Evolutionary conservation across 495 filamentous ascomycete genomes (phyloP).

Genomic region (Cercophora samala): DNA sequence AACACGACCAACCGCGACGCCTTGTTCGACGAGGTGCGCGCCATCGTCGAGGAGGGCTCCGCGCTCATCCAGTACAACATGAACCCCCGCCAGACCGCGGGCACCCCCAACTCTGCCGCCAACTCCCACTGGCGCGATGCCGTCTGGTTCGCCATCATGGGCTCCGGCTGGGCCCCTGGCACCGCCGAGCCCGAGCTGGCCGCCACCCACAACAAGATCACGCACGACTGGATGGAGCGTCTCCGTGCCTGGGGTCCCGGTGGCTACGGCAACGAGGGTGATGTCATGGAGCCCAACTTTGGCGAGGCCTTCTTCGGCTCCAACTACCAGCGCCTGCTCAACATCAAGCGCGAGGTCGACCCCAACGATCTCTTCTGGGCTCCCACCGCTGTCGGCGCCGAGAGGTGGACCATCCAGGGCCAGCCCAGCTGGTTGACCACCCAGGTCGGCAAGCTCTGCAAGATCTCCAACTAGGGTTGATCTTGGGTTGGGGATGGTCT

Average conservation of each 20-base stretch:
- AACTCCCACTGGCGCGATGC: slow-evolving; percentile 29
- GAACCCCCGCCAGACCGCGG: slow-evolving; percentile 17
- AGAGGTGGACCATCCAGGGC: slow-evolving; percentile 36
- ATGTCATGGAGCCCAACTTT: slow-evolving; percentile 62
- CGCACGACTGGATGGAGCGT: slow-evolving; percentile 27
- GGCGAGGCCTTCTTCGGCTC: slow-evolving; percentile 58
- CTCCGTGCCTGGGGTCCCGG: slow-evolving; percentile 30
- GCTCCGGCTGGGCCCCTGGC: slow-evolving; percentile 14
- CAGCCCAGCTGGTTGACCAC: slow-evolving; percentile 23
- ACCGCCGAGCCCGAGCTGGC: slow-evolving; percentile 11
- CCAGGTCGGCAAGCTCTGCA: slow-evolving; percentile 29
- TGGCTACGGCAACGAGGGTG: slow-evolving; percentile 50
- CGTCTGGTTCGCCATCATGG: slow-evolving; percentile 20
- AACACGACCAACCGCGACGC: slow-evolving; percentile 29
- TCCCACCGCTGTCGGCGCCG: slow-evolving; percentile 52
- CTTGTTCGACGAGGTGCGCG: slow-evolving; percentile 23
- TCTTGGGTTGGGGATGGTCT: neutral
- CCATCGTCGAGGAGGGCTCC: slow-evolving; percentile 22
- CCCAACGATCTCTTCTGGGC: slow-evolving; percentile 55
- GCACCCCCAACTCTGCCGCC: slow-evolving; percentile 16
- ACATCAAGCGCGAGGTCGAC: slow-evolving; percentile 52
- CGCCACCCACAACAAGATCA: slow-evolving; percentile 23
- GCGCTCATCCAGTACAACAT: slow-evolving; percentile 28
- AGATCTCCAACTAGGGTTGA: slow-evolving; percentile 13
- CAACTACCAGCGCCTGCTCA: slow-evolving; percentile 43